Percentiles rank a stretch among this genome's conserved stretches.
phyloP scores from a whole-genome alignment of 2,329 filamentous ascomycete species.

The Aspergillus fumigatiaffinis region DNA sequence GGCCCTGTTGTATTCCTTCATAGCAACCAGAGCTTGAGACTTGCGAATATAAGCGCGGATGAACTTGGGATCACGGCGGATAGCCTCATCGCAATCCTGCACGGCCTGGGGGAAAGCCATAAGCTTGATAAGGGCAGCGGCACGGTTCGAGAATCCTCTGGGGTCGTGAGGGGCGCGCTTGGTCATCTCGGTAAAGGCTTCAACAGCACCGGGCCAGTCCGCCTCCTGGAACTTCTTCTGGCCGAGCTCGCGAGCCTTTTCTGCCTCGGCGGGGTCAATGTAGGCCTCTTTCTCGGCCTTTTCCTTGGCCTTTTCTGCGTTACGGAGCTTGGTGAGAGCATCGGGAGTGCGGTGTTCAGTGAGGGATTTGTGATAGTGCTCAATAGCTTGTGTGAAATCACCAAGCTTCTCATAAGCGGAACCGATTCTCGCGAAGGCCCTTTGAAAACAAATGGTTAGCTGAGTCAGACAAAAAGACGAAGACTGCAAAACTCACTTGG shows the following conservation, averaged over 20 bases:
- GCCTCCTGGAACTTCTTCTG: slow-evolving; percentile 96
- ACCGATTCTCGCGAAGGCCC: slow-evolving; percentile 88
- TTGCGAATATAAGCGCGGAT: slow-evolving; percentile 96
- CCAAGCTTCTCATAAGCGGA: slow-evolving; percentile 88
- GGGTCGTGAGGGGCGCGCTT: slow-evolving; percentile 92
- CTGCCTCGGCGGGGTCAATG: slow-evolving; percentile 84
- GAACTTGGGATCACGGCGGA: slow-evolving; percentile 86
- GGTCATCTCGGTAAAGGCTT: slow-evolving; percentile 92
- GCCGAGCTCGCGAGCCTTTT: slow-evolving; percentile 89
- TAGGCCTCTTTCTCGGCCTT: slow-evolving; percentile 74
- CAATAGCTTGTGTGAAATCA: slow-evolving; percentile 73
- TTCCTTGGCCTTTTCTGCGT: slow-evolving; percentile 80
- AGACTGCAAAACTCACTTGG: slow-evolving; percentile 58
- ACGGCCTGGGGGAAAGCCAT: slow-evolving; percentile 93
- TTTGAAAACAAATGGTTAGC: slow-evolving; percentile 22
- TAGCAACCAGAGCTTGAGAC: slow-evolving; percentile 90
- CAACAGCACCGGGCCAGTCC: slow-evolving; percentile 92
- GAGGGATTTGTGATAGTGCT: slow-evolving; percentile 88
- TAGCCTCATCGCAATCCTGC: slow-evolving; percentile 85
- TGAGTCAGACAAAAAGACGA: background rate
- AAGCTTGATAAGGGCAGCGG: slow-evolving; percentile 93
- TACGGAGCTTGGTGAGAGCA: slow-evolving; percentile 84
- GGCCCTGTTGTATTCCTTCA: slow-evolving; percentile 97
- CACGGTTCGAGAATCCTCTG: slow-evolving; percentile 94
- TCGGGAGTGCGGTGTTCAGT: slow-evolving; percentile 97